phyloP scores from a whole-genome alignment of 2,329 filamentous ascomycete species.

The Stagonosporopsis chrysanthemi region DNA sequence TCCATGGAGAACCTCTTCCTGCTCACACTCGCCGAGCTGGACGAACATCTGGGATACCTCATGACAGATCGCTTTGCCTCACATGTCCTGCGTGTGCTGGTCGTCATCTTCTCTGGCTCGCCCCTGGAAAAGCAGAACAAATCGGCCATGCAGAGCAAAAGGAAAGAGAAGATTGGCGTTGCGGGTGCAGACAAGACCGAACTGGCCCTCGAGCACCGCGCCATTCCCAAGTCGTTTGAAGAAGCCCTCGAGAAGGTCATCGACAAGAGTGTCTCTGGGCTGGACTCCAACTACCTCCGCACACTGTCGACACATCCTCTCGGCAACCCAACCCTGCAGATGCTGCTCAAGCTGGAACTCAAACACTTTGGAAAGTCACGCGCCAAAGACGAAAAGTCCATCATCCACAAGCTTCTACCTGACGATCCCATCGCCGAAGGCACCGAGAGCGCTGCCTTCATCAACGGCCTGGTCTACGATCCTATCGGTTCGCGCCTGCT shows the following conservation, averaged over 20 bases:
- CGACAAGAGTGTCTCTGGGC: conserved; percentile 72
- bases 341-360: conserved; percentile 87
- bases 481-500: conserved; percentile 87
- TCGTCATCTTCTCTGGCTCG: conserved; percentile 84
- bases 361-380: conserved; percentile 73
- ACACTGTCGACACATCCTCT: conserved; percentile 87
- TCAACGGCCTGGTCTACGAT: conserved; percentile 89
- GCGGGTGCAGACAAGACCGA: conserved; percentile 58
- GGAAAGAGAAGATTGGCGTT: conserved; percentile 79
- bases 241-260: conserved; percentile 83
- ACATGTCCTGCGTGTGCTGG: conserved; percentile 83
- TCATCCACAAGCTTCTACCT: conserved; percentile 80
- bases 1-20: conserved; percentile 88
- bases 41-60: conserved; percentile 81
- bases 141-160: conserved; percentile 86
- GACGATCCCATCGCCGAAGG: conserved; percentile 78
- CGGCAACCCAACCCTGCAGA: conserved; percentile 90
- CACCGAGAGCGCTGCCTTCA: conserved; percentile 77
- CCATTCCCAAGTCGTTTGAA: conserved; percentile 80
- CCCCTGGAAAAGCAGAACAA: conserved; percentile 72
- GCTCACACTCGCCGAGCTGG: conserved; percentile 83
- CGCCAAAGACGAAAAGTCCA: conserved; percentile 69
- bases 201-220: conserved; percentile 47
- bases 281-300: conserved; percentile 82
- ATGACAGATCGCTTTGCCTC: conserved; percentile 91